Evolutionary conservation across 1,284 basidiomycete genomes (phyloP), one percentile per base, ranked within the genome.

Genomic region (Cutaneotrichosporon arboriforme): DNA sequence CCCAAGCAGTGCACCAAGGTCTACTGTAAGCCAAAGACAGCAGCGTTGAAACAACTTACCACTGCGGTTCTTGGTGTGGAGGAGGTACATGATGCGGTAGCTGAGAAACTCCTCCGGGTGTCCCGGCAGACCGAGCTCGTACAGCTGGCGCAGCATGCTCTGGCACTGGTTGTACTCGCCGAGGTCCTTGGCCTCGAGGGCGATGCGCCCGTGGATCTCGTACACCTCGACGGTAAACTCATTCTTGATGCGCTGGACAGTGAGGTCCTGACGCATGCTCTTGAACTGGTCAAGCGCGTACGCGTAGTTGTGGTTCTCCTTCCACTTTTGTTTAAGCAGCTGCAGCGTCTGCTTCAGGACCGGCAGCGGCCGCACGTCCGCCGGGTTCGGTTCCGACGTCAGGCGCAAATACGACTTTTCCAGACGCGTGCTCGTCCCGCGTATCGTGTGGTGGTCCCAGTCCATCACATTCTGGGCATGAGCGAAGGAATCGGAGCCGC

Each of bases 111-210:
- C 96, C 71, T 92, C 86, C 12, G 85, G 84, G 69, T 88, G 87
- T 42, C 94, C 96, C 51, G 84, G 82, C 52, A 99, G 84, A 43
- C 90, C 90, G 57, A 91, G 83, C 65, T 94, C 91, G 74, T 98
- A 98, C 33, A 99, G 83, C 51, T 83, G 82, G 66, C 88, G 87
- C 46, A 98, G 78, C 69, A 90, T 88, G 36, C 87, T 87, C 75
- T 97, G 92, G 76, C 96, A 99, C 75, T 94, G 89, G 73, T 97
- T 98, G 73, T 96, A 98, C 81, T 99, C 96, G 65, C 96, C 92
- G 80, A 98, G 87, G 72, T 99, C 96, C 69, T 83, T 84, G 91
- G 86, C 88, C 80, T 96, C 91, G 22, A 97, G 77, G 40, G 96
- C 96, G 78, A 98, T 96, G 23, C 96, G 85, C 21, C 91, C 96